Evolutionary conservation across 177 flowering plant genomes (phyloP).

Genomic region (Vitis hybrid): DNA sequence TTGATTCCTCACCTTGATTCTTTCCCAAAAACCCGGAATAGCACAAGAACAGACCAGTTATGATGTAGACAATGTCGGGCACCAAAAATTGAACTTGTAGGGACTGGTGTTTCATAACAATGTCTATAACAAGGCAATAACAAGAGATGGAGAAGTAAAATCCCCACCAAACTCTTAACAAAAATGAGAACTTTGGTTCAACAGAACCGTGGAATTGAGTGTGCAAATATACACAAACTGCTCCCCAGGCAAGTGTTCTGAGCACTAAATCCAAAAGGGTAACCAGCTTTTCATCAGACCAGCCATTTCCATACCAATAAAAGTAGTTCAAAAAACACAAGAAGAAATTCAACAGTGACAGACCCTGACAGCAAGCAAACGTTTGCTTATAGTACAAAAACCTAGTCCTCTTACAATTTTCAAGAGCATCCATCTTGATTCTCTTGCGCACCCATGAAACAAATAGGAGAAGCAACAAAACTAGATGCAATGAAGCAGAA

Average conservation of each 20-base stretch:
- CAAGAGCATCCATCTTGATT: slow-evolving; percentile 1
- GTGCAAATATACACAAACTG: slow-evolving; percentile 40
- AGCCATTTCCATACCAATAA: slow-evolving; percentile 57
- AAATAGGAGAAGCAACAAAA: slow-evolving; percentile 40
- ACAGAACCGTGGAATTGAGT: slow-evolving; percentile 20
- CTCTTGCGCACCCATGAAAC: slow-evolving; percentile 37
- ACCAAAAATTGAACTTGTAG: slow-evolving; percentile 34
- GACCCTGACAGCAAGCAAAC: slow-evolving; percentile 35
- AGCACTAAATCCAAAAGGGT: slow-evolving; percentile 51
- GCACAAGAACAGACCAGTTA: slow-evolving; percentile 45
- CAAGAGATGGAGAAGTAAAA: slow-evolving; percentile 46
- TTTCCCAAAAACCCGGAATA: slow-evolving; percentile 42
- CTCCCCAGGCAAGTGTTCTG: slow-evolving; percentile 59
- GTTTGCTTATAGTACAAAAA: slow-evolving; percentile 27
- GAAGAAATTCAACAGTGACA: slow-evolving; percentile 43
- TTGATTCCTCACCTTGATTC: slow-evolving; percentile 25
- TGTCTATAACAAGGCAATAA: slow-evolving; percentile 47
- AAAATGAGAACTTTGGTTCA: slow-evolving; percentile 38
- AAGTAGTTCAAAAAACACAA: slow-evolving; percentile 42
- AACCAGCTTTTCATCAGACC: slow-evolving; percentile 50
- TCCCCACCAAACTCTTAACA: slow-evolving; percentile 68
- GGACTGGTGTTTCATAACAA: slow-evolving; percentile 23
- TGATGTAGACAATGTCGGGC: slow-evolving; percentile 41
- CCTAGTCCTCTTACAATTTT: slow-evolving; percentile 13
- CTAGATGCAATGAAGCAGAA: slow-evolving; percentile 47